Conservation (phyloP, 148 eudicot genomes). For the Arctostaphylos glauca region DNA sequence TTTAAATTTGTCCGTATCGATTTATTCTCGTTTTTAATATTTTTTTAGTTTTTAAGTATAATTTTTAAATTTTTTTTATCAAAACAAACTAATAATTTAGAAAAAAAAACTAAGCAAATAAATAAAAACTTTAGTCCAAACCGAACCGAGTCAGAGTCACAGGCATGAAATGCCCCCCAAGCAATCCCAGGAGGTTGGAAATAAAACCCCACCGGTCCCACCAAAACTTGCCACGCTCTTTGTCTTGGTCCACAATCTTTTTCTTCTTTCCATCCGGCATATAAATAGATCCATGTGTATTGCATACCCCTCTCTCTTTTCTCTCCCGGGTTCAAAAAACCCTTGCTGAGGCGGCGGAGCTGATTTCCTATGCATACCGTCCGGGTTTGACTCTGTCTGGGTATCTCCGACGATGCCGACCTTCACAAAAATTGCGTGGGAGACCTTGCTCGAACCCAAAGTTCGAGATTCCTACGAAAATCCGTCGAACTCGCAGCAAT, state of each 20-base stretch:
- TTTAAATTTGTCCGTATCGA: no score
- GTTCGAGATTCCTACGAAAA: background rate
- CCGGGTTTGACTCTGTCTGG: background rate
- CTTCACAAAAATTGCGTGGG: constrained; percentile 28
- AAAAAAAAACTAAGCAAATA: no score
- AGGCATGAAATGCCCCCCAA: no score
- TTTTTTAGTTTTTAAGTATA: no score
- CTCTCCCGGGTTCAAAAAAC: background rate
- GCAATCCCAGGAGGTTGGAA: background rate
- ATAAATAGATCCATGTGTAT: background rate
- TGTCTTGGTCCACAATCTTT: background rate
- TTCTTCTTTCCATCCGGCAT: background rate
- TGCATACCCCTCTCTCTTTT: background rate
- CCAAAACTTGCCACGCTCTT: background rate
- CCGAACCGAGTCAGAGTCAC: no score
- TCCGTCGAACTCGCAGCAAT: background rate
- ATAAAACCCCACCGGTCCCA: background rate
- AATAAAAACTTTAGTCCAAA: no score
- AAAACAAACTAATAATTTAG: no score
- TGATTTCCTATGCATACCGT: no score
- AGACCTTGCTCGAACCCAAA: constrained; percentile 30
- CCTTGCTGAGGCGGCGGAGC: constrained; percentile 14
- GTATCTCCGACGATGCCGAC: constrained; percentile 33
- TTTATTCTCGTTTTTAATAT: no score
- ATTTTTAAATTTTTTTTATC: no score